Conservation (phyloP, 805 yeast species). For the Ogataea salicorniae region DNA sequence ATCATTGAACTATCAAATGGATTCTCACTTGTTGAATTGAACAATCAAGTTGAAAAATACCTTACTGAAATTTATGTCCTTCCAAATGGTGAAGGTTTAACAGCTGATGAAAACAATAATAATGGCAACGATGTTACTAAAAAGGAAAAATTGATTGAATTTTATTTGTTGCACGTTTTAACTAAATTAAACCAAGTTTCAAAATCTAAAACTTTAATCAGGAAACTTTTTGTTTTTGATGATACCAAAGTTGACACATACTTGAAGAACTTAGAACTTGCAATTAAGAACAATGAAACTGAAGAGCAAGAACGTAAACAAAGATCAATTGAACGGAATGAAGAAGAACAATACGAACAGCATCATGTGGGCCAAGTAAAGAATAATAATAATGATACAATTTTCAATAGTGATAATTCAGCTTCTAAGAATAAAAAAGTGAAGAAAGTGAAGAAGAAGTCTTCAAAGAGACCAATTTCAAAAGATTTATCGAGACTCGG, state of each 20-base stretch:
- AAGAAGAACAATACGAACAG: not conserved
- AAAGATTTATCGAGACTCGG: too few species aligned
- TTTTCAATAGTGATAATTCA: not conserved
- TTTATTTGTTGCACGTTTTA: conserved; percentile 24
- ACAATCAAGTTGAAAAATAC: conserved; percentile 22
- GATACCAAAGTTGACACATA: conserved; percentile 11
- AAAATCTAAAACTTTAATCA: conserved; percentile 16
- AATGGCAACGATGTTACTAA: conserved; percentile 1
- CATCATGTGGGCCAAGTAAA: not conserved
- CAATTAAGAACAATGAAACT: conserved; percentile 1
- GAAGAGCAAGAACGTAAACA: conserved; percentile 3
- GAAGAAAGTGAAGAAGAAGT: conserved; percentile 2
- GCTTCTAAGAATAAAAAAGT: not conserved
- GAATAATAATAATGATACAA: not conserved
- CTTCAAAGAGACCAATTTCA: not conserved
- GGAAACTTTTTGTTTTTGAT: conserved; percentile 14
- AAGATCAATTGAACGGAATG: not conserved
- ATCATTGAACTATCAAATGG: conserved; percentile 28
- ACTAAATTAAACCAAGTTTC: conserved; percentile 15
- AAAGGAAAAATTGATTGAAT: conserved; percentile 18
- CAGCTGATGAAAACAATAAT: not conserved
- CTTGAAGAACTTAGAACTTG: conserved; percentile 9
- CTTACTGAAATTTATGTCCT: conserved; percentile 13
- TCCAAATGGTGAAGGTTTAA: conserved; percentile 15
- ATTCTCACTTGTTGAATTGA: conserved; percentile 13